Percentiles rank a stretch among this genome's conserved stretches.
Conservation (phyloP, 148 eudicot genomes). For the Chenopodium album region DNA sequence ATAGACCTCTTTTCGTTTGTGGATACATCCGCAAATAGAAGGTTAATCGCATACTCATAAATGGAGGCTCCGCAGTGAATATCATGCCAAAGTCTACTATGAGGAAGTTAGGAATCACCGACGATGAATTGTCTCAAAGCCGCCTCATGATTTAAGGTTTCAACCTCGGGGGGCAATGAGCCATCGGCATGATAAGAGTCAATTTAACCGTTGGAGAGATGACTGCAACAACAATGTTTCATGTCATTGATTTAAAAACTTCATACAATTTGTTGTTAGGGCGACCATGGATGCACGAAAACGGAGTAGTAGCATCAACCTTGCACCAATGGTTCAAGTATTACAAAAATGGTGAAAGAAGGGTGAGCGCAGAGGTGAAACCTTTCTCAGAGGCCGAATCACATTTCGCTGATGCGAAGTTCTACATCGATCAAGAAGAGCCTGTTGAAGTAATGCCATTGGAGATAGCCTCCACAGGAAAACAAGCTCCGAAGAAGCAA, state of each 20-base stretch:
- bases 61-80: not conserved
- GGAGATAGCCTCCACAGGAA: too few species aligned
- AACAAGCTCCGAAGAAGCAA: too few species aligned
- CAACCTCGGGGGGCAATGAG: not conserved
- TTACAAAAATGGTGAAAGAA: not conserved
- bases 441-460: not conserved
- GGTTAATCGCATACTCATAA: not conserved
- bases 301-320: not conserved
- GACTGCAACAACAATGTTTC: not conserved
- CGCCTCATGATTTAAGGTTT: conserved; percentile 2
- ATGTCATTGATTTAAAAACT: not conserved
- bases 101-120: not conserved
- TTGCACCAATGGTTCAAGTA: not conserved
- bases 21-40: not conserved
- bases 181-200: not conserved
- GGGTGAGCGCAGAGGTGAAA: not conserved
- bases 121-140: not conserved
- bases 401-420: not conserved
- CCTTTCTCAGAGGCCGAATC: not conserved
- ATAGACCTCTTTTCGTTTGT: not conserved
- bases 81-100: conserved; percentile 5
- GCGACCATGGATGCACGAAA: not conserved
- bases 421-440: not conserved
- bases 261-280: not conserved
- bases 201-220: not conserved